Percentiles rank a stretch among this genome's conserved stretches.
phyloP scores from a whole-genome alignment of 257 asterid genomes.

The Nicotiana obtusifolia region DNA sequence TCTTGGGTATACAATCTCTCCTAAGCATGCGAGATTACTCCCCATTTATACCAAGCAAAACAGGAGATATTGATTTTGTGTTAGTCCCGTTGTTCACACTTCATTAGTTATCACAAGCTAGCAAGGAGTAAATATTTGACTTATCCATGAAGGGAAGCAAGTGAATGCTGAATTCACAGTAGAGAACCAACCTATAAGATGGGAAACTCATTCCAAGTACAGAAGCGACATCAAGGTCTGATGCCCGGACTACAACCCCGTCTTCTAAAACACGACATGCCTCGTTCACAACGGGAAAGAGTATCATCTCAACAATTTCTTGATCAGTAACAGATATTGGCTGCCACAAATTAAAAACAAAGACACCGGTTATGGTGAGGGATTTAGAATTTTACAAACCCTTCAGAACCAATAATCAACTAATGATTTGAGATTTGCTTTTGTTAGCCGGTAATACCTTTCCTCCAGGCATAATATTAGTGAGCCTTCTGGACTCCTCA shows the following conservation, averaged over 20 bases:
- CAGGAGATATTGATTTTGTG: not conserved
- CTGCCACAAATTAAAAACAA: conserved; percentile 39
- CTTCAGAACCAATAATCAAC: not conserved
- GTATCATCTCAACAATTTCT: conserved; percentile 87
- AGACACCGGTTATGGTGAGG: not conserved
- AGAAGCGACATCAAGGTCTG: conserved; percentile 90
- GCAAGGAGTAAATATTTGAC: not conserved
- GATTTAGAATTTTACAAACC: not conserved
- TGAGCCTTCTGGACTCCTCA: conserved; percentile 77
- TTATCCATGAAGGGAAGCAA: not conserved
- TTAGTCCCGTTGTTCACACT: not conserved
- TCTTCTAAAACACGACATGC: conserved; percentile 91
- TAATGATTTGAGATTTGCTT: not conserved
- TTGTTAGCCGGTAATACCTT: conserved; percentile 43
- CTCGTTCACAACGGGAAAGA: conserved; percentile 93
- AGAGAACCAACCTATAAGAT: conserved; percentile 65
- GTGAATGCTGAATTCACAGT: conserved; percentile 3
- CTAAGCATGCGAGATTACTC: not conserved
- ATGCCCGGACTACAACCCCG: conserved; percentile 78
- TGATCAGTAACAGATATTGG: conserved; percentile 75
- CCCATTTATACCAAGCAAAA: not conserved
- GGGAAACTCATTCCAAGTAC: conserved; percentile 99
- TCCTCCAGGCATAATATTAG: conserved; percentile 87
- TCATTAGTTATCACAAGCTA: not conserved
- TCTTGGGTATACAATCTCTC: not conserved